These are phyloP conservation scores for Trichoderma lentiforme DNA, from an alignment of 2,329 filamentous ascomycete species.

Conservation along the genomic window DNA sequence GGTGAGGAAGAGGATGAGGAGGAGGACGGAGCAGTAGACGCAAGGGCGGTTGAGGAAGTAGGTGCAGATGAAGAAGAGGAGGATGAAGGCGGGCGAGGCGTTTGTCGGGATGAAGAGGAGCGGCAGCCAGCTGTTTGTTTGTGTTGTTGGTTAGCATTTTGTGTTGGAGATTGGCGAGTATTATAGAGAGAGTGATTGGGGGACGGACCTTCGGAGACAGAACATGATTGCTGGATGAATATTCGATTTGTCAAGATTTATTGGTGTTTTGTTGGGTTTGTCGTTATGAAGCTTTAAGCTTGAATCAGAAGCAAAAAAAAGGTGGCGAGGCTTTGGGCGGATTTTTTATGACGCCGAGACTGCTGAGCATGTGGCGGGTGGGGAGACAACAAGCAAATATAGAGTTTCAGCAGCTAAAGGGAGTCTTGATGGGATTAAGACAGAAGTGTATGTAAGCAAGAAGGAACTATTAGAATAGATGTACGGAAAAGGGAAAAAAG, in stretches of 20 bases:
- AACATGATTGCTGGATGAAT: conserved; percentile 46
- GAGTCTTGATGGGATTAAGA: neutral
- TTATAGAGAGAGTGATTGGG: neutral
- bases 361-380: neutral
- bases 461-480: neutral
- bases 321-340: neutral
- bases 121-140: conserved; percentile 67
- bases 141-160: neutral
- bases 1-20: conserved; percentile 90
- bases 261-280: neutral
- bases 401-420: neutral
- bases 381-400: neutral
- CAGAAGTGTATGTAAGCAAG: neutral
- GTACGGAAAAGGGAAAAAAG: neutral
- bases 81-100: conserved; percentile 79
- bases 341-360: neutral
- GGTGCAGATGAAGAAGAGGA: conserved; percentile 86
- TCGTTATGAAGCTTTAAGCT: neutral
- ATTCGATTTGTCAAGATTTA: neutral
- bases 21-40: conserved; percentile 94
- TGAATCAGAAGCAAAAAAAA: neutral
- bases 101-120: conserved; percentile 87
- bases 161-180: neutral
- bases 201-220: conserved; percentile 55
- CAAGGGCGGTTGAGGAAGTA: conserved; percentile 96